phyloP scores from a whole-genome alignment of 306 rosid species.

The Glycine tomentella region DNA sequence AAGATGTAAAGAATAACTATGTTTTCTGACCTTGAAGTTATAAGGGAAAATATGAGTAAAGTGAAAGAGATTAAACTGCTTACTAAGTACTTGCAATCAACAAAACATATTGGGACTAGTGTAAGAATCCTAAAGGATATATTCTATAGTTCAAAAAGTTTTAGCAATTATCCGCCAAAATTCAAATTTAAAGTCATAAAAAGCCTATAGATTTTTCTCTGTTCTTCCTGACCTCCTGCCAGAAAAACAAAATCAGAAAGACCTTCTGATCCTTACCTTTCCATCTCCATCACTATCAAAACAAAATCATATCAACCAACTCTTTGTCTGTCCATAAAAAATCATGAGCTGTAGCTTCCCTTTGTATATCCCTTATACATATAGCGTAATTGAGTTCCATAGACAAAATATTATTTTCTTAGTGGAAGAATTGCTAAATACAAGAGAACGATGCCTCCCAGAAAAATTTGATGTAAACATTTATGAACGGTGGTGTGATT shows the following conservation, averaged over 20 bases:
- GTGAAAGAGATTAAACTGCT: background rate
- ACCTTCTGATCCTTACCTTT: constrained; percentile 56
- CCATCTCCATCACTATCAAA: constrained; percentile 86
- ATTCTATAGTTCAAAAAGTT: background rate
- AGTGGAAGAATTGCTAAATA: too few species aligned
- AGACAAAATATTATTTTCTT: too few species aligned
- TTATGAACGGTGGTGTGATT: too few species aligned
- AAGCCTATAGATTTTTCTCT: background rate
- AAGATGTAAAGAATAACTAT: background rate
- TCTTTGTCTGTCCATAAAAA: constrained; percentile 81
- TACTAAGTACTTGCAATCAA: constrained; percentile 25
- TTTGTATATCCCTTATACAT: constrained; percentile 67
- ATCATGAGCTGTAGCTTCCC: constrained; percentile 82
- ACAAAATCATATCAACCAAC: constrained; percentile 75
- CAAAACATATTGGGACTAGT: background rate
- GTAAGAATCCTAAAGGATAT: too few species aligned
- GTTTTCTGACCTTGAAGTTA: background rate
- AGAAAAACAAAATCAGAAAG: constrained; percentile 20
- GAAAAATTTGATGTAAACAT: too few species aligned
- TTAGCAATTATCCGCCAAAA: constrained; percentile 1
- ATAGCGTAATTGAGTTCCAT: too few species aligned
- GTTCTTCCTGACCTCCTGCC: background rate
- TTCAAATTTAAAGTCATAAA: constrained; percentile 4
- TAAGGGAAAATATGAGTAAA: background rate
- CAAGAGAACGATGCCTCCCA: too few species aligned